Evolutionary conservation across 192 early-diverging fungal genomes (phyloP).

Genomic region (Entomortierella beljakovae): DNA sequence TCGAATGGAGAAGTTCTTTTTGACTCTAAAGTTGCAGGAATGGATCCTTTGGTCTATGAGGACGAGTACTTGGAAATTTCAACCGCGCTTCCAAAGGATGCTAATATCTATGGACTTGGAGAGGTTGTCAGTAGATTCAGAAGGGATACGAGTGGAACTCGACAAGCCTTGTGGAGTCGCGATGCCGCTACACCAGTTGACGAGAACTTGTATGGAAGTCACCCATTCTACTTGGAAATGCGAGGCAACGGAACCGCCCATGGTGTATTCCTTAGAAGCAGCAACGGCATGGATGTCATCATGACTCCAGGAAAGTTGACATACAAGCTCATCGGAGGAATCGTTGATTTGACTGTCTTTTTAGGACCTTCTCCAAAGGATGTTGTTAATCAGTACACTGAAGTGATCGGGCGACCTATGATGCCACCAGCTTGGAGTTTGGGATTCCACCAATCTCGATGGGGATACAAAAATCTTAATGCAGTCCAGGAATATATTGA

Average conservation of each 20-base stretch:
- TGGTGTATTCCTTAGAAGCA: slow-evolving; percentile 67
- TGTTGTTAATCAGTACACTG: slow-evolving; percentile 68
- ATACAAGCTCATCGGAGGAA: slow-evolving; percentile 75
- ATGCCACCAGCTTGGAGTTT: slow-evolving; percentile 73
- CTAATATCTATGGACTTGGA: slow-evolving; percentile 78
- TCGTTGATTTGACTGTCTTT: slow-evolving; percentile 74
- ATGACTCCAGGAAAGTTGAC: slow-evolving; percentile 60
- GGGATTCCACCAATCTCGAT: slow-evolving; percentile 74
- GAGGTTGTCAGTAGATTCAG: slow-evolving; percentile 68
- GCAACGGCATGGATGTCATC: slow-evolving; percentile 78
- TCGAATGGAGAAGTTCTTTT: slow-evolving; percentile 55
- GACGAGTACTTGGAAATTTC: slow-evolving; percentile 77
- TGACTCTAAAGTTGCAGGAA: slow-evolving; percentile 42
- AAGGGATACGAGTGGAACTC: slow-evolving; percentile 56
- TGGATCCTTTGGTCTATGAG: slow-evolving; percentile 68
- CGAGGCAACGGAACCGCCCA: slow-evolving; percentile 54
- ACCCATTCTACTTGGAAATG: slow-evolving; percentile 74
- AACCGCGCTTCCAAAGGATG: slow-evolving; percentile 60
- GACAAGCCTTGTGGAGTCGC: slow-evolving; percentile 33
- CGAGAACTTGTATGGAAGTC: slow-evolving; percentile 74
- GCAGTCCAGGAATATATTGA: slow-evolving; percentile 66
- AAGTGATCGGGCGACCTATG: slow-evolving; percentile 71
- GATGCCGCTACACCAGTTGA: slow-evolving; percentile 58
- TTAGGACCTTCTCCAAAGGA: slow-evolving; percentile 60
- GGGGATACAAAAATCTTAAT: slow-evolving; percentile 68